Base-by-base conservation (phyloP, 164 flowering plant species). In the Saururus chinensis region DNA sequence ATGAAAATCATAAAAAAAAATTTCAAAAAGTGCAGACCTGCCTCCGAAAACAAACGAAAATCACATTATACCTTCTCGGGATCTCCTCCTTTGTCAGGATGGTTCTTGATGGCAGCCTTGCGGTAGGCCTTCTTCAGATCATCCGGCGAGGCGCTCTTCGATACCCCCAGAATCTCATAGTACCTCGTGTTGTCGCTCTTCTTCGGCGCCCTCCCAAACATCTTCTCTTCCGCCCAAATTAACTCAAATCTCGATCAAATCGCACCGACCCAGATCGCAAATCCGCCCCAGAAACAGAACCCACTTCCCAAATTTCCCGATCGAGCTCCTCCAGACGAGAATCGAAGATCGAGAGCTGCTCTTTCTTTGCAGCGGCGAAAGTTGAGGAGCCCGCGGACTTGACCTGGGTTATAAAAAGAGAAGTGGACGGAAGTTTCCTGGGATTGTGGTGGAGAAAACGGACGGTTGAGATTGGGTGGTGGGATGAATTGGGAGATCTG, bases 71-170 rank as follows among this genome's bases (percentile, higher is more conserved):
- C 98, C 92, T 91, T 88, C 71, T 92, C 96, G 14, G 98, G 98
- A 67, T 92, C 98, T n/a, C 98, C 98, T 14, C 98, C 98, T 71
- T 92, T 92, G 48, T 92, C 98, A 30, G 98, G 98, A 71, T 92
- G 98, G 60, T 92, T 92, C 76, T 92, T 92, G 45, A 89, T 89
- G 19, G 98, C 96, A 8, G 98, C 98, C 66, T 92, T 89, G 56
- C 75, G 75, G 66, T 92, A 92, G 4, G 98, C 98, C 76, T 84
- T 87, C 88, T 89, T 89, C 70, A 92, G 49, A 75, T 92, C 96
- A n/a, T 92, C 98, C 64, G 59, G 90, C 16, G 84, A 70, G 10
- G 95, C 95, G 60, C 61, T 76, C 80, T 89, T 85, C 1, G 95
- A 64, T 6, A 92, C 98, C 7, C 96, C 98, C 6, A 92, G 74